A percentile compares a stretch with the other conserved stretches of the same genome.
Conservation (phyloP, 768 basidiomycete genomes). For the Lactifluus piperatus region DNA sequence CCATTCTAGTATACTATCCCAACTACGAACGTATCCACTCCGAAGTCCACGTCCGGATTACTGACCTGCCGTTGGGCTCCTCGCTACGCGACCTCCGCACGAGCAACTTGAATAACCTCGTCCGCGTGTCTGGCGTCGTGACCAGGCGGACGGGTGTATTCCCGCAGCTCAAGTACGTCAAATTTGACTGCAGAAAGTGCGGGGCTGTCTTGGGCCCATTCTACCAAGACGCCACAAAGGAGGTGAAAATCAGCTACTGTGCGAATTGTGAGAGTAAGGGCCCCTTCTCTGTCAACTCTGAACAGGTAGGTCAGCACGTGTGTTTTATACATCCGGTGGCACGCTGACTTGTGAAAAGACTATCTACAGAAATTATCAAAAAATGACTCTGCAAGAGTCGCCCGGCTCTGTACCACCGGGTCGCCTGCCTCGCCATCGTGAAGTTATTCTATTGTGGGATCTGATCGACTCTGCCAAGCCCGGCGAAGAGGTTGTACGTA, state of each 20-base stretch:
- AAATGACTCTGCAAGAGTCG: constrained; percentile 96
- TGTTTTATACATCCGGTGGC: neutral
- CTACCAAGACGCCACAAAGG: constrained; percentile 93
- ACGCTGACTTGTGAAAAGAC: constrained; percentile 43
- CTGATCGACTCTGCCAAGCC: constrained; percentile 97
- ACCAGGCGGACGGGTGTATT: constrained; percentile 94
- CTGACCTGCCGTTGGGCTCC: constrained; percentile 82
- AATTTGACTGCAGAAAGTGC: constrained; percentile 96
- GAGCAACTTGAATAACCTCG: constrained; percentile 87
- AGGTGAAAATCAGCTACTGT: constrained; percentile 91
- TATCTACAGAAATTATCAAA: constrained; percentile 97
- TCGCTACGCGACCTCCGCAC: constrained; percentile 93
- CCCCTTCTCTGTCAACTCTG: constrained; percentile 93
- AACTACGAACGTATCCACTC: constrained; percentile 95
- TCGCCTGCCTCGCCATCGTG: constrained; percentile 91
- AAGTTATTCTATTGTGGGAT: constrained; percentile 96
- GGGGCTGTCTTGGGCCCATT: constrained; percentile 92
- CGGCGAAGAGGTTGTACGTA: constrained; percentile 88
- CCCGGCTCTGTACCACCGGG: constrained; percentile 97
- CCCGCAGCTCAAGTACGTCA: constrained; percentile 99
- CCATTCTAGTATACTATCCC: constrained; percentile 93
- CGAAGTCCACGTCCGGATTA: constrained; percentile 95
- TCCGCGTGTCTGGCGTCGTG: constrained; percentile 92
- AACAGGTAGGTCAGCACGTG: constrained; percentile 51
- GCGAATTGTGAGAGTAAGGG: constrained; percentile 91